These are phyloP conservation scores for Diaporthe vexans DNA, from an alignment of 2,329 filamentous ascomycete species.

Conservation along the genomic window DNA sequence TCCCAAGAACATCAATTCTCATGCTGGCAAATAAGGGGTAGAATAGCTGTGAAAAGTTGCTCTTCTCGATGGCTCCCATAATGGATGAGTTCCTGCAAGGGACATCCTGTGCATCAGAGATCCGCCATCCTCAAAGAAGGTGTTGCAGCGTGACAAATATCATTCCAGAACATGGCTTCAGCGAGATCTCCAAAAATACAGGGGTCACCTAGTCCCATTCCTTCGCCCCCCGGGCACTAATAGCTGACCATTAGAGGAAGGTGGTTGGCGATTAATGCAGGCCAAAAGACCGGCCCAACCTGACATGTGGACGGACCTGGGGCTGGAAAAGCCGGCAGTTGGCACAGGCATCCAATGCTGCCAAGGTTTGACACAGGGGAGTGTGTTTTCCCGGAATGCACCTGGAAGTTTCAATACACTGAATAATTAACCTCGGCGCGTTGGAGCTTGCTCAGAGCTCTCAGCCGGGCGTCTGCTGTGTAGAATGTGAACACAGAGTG, in stretches of 20 bases:
- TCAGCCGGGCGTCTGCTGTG: not conserved
- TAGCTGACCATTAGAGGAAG: conserved; percentile 2
- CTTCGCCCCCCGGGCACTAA: not conserved
- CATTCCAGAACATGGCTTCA: conserved; percentile 3
- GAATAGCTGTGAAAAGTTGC: too few species aligned
- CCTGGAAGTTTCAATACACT: not conserved
- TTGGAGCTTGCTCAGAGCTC: not conserved
- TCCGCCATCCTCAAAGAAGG: not conserved
- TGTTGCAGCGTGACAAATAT: conserved; percentile 13
- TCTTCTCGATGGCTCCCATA: too few species aligned
- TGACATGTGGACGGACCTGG: not conserved
- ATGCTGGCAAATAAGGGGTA: not conserved
- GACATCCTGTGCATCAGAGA: not conserved
- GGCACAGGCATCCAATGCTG: not conserved
- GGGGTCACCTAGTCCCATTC: not conserved
- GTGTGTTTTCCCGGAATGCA: not conserved
- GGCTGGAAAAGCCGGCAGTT: conserved; percentile 22
- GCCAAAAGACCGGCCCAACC: not conserved
- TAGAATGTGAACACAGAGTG: not conserved
- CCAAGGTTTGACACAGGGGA: not conserved
- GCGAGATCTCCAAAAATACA: not conserved
- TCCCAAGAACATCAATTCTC: not conserved
- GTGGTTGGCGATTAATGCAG: not conserved
- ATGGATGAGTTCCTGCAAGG: not conserved
- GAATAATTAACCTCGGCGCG: not conserved